A percentile compares a stretch with the other conserved stretches of the same genome.
These are phyloP conservation scores for Macrolepiota fuliginosa DNA, from an alignment of 768 basidiomycete species.

Conservation along the genomic window DNA sequence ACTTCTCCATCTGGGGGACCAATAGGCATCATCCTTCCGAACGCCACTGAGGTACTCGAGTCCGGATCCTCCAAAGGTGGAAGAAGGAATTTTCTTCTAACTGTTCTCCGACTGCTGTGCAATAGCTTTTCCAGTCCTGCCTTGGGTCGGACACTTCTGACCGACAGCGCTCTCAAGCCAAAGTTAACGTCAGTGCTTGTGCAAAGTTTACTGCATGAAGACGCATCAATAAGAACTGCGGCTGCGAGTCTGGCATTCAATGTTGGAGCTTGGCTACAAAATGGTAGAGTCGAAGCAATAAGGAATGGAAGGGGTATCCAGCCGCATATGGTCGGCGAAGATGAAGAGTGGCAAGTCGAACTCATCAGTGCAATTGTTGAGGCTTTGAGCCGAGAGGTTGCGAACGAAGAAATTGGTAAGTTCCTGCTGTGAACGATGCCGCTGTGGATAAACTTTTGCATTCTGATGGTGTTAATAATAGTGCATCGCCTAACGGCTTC, in stretches of 20 bases:
- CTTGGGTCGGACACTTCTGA: constrained; percentile 38
- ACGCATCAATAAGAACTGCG: constrained; percentile 68
- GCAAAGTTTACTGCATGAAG: constrained; percentile 63
- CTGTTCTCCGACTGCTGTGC: constrained; percentile 61
- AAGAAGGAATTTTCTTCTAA: constrained; percentile 65
- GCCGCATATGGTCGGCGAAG: constrained; percentile 34
- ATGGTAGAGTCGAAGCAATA: constrained; percentile 45
- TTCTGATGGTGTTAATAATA: constrained; percentile 22
- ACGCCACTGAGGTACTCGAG: constrained; percentile 34
- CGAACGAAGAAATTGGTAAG: constrained; percentile 81
- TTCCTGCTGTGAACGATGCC: constrained; percentile 11
- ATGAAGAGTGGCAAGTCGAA: constrained; percentile 86
- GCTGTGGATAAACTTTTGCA: background rate
- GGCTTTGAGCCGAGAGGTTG: constrained; percentile 67
- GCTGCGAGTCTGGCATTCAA: constrained; percentile 85
- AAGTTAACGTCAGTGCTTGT: constrained; percentile 57
- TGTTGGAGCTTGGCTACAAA: constrained; percentile 64
- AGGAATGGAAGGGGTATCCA: constrained; percentile 25
- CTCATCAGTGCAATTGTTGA: constrained; percentile 81
- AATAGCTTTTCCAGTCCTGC: constrained; percentile 60
- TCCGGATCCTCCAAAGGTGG: constrained; percentile 25
- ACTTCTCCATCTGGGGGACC: constrained; percentile 30
- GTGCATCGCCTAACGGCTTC: constrained; percentile 84
- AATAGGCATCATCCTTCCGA: constrained; percentile 43
- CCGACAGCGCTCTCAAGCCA: constrained; percentile 23